Base-by-base conservation (phyloP, 2,329 filamentous ascomycete species). In the Emmonsia crescens region DNA sequence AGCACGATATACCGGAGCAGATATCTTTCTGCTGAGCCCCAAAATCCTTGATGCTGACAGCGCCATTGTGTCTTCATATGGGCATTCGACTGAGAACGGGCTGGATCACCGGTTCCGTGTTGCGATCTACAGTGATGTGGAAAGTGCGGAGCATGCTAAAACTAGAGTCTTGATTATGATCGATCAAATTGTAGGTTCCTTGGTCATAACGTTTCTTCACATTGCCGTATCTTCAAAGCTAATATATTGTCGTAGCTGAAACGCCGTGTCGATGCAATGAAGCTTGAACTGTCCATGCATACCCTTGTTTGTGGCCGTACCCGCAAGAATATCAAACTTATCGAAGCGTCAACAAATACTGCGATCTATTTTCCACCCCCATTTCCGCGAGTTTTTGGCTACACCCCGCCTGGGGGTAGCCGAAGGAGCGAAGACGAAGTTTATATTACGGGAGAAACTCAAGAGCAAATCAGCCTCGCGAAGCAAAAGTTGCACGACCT, bases 321-420 rank as follows among this genome's bases (percentile, higher is more conserved):
- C 68, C 85, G 94, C 68, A 96, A 96, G 80, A 96, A 96, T 74
- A 96, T 99, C 79, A 97, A 97, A 79, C 80, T 94, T 69, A 96
- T 99, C 71, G 94, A 99, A 76, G 96, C 94, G 16, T 86, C 89
- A 33, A 97, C 94, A 16, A 91, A 92, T 69, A 97, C 94, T 9
- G 93, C 94, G 66, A 97, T 99, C 69, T 99, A 99, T 78, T 97
- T 99, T 72, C 94, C 94, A 33, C 91, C 92, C 8, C 89, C 93
- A 0, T 97, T 97, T 73, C 92, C 93, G 16, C 86, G 88, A 63
- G 87, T 96, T 66, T 96, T 94, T 72, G 89, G 90, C 63, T 99
- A 96, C 74, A 89, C 87, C 60, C 92, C 93, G 1, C 85, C 85
- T 8, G 90, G 89, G 66, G 91, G 91, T 24, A 85, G 85, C 61